Conservation (phyloP, 768 basidiomycete species). For the Leccinum arenicola region DNA sequence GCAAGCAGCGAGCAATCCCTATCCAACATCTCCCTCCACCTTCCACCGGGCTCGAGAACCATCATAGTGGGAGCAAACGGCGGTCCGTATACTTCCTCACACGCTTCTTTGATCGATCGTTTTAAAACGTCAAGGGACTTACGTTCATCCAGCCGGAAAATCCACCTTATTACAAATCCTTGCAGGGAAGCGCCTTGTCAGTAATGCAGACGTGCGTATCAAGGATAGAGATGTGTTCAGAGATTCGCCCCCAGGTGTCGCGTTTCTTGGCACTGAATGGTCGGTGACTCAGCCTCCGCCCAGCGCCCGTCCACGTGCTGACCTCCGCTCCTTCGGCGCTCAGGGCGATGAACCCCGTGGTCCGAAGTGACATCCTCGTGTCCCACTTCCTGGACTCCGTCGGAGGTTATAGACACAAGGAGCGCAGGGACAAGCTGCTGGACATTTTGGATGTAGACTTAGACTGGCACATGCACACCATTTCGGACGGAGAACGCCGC, state of each 20-base stretch:
- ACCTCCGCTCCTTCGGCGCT: not conserved
- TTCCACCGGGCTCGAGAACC: slow-evolving; percentile 77
- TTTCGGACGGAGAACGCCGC: slow-evolving; percentile 95
- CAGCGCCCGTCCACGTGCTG: not conserved
- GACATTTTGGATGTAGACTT: slow-evolving; percentile 94
- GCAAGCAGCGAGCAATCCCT: slow-evolving; percentile 50
- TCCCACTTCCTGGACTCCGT: slow-evolving; percentile 96
- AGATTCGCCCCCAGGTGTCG: slow-evolving; percentile 76
- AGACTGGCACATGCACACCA: slow-evolving; percentile 94
- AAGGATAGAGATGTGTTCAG: slow-evolving; percentile 87
- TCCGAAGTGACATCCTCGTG: slow-evolving; percentile 88
- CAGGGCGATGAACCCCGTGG: slow-evolving; percentile 98
- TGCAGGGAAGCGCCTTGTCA: slow-evolving; percentile 85
- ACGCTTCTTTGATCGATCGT: not conserved
- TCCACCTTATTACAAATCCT: slow-evolving; percentile 94
- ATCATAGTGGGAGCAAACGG: slow-evolving; percentile 93
- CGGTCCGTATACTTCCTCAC: slow-evolving; percentile 46
- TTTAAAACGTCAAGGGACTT: not conserved
- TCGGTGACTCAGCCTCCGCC: slow-evolving; percentile 30
- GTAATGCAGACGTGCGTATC: slow-evolving; percentile 61
- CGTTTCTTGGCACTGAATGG: slow-evolving; percentile 95
- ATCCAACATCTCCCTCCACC: slow-evolving; percentile 55
- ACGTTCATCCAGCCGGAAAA: slow-evolving; percentile 66
- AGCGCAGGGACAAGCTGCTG: slow-evolving; percentile 78
- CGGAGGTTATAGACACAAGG: slow-evolving; percentile 92